Base-by-base conservation (phyloP, 2,329 filamentous ascomycete species). In the Colletotrichum limetticola region DNA sequence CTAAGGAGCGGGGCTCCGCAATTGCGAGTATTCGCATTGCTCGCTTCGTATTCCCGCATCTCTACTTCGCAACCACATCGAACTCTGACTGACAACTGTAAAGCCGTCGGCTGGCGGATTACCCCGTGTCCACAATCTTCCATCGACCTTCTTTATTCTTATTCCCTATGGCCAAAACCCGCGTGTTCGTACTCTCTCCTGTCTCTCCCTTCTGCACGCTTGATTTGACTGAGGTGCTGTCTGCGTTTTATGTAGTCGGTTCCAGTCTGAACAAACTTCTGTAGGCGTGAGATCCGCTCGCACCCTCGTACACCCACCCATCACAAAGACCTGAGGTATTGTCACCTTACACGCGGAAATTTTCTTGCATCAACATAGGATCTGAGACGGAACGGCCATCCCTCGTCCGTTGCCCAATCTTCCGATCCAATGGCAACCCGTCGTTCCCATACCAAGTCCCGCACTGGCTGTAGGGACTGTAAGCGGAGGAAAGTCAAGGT, bases 401-500 rank as follows among this genome's bases (percentile, higher is more conserved):
- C 26, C 42, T 46, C 35, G 22, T 16, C 16, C 11, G 52, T 12
- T 32, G 26, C 12, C 19, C 14, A 24, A 16, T 9, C 19, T 35
- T 16, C 14, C 26, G 5, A 16, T 30, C 66, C 66, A 64, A 72
- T 72, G 70, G 70, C 59, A 28, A 72, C 70, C 37, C 76, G 79
- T 59, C 77, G 79, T 32, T 76, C 78, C 32, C 79, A 81, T 7
- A 85, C 78, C 58, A 81, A 81, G 71, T 81, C 80, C 68, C 77
- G 80, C 12, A 81, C 75, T 14, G 80, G 80, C 55, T 81, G 80
- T 70, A 67, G 66, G 53, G 78, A 79, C 72, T 81, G 80, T 73
- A 81, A 81, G 74, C 75, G 77, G 8, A 78, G 80, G 46, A 81
- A 81, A 68, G 79, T 81, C 30, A 81, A 81, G 76, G 80, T 81